Conservation (phyloP, 75 land plant species). For the Selaginella tamariscina region DNA sequence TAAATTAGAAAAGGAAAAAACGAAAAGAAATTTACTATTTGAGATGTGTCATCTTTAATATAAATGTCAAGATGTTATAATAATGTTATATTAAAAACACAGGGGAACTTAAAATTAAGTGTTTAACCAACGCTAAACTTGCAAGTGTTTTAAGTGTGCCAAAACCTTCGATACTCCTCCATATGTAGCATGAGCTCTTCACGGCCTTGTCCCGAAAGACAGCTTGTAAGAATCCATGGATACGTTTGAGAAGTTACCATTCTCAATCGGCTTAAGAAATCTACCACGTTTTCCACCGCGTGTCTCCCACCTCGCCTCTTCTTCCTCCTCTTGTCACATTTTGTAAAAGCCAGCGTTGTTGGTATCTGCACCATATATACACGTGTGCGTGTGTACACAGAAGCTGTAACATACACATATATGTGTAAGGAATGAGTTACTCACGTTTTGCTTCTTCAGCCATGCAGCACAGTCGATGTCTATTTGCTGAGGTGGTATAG, state of each 20-base stretch:
- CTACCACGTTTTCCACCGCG: conserved; percentile 51
- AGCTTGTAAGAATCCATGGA: conserved; percentile 86
- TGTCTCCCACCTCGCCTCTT: conserved; percentile 36
- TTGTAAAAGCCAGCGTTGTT: conserved; percentile 69
- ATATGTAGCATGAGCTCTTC: conserved; percentile 68
- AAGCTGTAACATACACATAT: too few relatives aligned
- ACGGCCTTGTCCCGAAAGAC: conserved; percentile 57
- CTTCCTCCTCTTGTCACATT: conserved; percentile 60
- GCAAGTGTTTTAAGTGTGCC: conserved; percentile 32
- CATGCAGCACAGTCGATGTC: conserved; percentile 88
- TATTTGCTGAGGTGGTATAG: conserved; percentile 68
- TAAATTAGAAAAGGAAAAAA: too few relatives aligned
- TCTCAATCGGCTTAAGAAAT: conserved; percentile 38
- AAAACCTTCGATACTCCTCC: conserved; percentile 64
- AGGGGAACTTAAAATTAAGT: too few relatives aligned
- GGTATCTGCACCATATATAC: conserved; percentile 44
- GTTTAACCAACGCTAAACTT: too few relatives aligned
- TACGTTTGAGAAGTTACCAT: conserved; percentile 35
- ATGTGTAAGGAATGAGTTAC: too few relatives aligned
- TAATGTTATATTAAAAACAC: too few relatives aligned
- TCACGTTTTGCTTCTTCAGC: conserved; percentile 79
- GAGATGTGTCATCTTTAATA: too few relatives aligned
- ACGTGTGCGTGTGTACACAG: too few relatives aligned
- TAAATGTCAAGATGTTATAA: too few relatives aligned
- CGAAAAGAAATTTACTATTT: too few relatives aligned